Percentiles rank a stretch among this genome's conserved stretches.
Evolutionary conservation across 2,329 filamentous ascomycete species (phyloP).

Genomic region (Zymoseptoria tritici): DNA sequence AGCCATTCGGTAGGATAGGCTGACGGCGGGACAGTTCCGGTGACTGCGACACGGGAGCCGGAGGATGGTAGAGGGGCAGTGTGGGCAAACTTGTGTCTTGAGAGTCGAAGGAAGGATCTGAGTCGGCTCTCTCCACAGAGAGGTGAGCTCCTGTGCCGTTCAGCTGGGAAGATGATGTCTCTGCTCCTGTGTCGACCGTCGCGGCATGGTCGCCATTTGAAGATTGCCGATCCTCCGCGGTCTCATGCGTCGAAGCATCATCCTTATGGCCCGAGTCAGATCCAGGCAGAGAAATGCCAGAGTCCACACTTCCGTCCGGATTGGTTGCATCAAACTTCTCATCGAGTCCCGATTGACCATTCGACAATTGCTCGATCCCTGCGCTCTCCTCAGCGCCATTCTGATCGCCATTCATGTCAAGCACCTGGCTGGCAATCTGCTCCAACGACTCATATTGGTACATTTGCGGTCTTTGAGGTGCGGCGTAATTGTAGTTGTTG

Average conservation of each 20-base stretch:
- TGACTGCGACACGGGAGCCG: conserved; percentile 22
- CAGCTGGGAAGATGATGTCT: not conserved
- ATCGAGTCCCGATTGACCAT: conserved; percentile 8
- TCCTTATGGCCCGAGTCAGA: conserved; percentile 15
- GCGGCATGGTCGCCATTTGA: not conserved
- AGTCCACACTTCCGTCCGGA: conserved; percentile 26
- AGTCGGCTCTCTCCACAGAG: not conserved
- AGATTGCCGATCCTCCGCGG: not conserved
- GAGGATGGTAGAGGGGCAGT: conserved; percentile 25
- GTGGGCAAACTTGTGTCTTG: conserved; percentile 10
- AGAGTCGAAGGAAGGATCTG: conserved; percentile 6
- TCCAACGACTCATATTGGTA: conserved; percentile 28
- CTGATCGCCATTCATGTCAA: conserved; percentile 26
- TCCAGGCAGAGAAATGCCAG: conserved; percentile 22
- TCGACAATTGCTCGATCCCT: conserved; percentile 14
- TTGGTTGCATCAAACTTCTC: conserved; percentile 9
- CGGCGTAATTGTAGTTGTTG: conserved; percentile 20
- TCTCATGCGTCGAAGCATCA: not conserved
- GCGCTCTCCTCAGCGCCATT: conserved; percentile 10
- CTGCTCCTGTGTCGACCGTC: not conserved
- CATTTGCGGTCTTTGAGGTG: conserved; percentile 13
- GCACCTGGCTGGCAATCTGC: conserved; percentile 31
- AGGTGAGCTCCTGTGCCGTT: conserved; percentile 2
- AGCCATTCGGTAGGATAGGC: conserved; percentile 11
- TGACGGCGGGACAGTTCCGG: conserved; percentile 22